These are phyloP conservation scores for Cladorrhinum samala DNA, from an alignment of 495 filamentous ascomycete genomes.

Conservation along the genomic window DNA sequence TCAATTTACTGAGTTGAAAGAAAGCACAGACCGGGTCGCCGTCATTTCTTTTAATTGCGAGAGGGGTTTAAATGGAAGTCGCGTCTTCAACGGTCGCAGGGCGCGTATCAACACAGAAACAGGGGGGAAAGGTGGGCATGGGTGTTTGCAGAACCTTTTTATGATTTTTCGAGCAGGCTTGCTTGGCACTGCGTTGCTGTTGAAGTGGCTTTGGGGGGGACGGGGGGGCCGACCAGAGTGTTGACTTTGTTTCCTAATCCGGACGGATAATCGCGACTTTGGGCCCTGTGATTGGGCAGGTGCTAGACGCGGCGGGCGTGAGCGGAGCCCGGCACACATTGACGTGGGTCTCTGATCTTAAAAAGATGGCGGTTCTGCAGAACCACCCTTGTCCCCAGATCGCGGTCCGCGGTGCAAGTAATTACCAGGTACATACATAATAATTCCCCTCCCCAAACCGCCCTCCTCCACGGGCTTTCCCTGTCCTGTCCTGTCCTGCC, in stretches of 20 bases:
- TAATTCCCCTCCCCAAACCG: background rate
- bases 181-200: slow-evolving; percentile 5
- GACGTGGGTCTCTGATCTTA: slow-evolving; percentile 12
- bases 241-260: slow-evolving; percentile 23
- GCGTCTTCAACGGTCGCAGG: background rate
- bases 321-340: slow-evolving; percentile 9
- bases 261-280: slow-evolving; percentile 13
- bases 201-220: background rate
- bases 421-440: background rate
- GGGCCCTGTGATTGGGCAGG: slow-evolving; percentile 14
- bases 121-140: background rate
- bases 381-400: background rate
- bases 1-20: no score
- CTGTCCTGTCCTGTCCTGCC: background rate
- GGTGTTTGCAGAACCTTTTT: slow-evolving; percentile 1
- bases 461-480: background rate
- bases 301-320: slow-evolving; percentile 15
- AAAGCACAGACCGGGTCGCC: background rate
- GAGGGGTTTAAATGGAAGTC: background rate
- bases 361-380: slow-evolving; percentile 2
- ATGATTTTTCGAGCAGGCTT: slow-evolving; percentile 8
- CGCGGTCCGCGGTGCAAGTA: background rate
- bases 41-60: background rate
- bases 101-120: background rate
- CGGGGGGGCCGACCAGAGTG: no score